Conservation (phyloP, 495 filamentous ascomycete genomes). For the Tuber melanosporum region DNA sequence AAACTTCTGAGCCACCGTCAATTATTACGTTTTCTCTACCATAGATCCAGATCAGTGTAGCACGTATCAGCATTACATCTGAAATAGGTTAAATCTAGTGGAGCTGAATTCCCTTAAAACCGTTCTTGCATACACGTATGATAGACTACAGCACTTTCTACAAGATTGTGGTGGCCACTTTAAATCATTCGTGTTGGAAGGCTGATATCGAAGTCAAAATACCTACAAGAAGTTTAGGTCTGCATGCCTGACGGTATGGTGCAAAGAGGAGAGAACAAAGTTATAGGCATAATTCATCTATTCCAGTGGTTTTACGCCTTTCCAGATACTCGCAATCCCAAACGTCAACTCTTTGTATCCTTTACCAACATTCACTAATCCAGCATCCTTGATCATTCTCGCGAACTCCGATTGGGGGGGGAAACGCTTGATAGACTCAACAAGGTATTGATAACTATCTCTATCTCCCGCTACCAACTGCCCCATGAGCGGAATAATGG, state of each 20-base stretch:
- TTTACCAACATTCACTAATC: slow-evolving; percentile 69
- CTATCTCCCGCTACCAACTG: slow-evolving; percentile 91
- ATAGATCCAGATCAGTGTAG: background rate
- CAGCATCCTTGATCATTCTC: slow-evolving; percentile 80
- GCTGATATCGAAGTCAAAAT: background rate
- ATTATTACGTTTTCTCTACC: background rate
- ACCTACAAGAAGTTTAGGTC: background rate
- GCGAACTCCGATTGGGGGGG: slow-evolving; percentile 76
- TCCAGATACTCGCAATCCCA: slow-evolving; percentile 92
- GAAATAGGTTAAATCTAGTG: background rate
- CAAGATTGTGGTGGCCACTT: background rate
- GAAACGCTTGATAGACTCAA: slow-evolving; percentile 94
- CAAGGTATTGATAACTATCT: slow-evolving; percentile 95
- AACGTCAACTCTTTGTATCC: slow-evolving; percentile 84
- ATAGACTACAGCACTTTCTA: background rate
- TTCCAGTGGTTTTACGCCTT: slow-evolving; percentile 68
- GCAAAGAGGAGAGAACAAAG: background rate
- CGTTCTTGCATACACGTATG: background rate
- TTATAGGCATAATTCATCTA: background rate
- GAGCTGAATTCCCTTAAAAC: background rate
- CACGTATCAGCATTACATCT: background rate
- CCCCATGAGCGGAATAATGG: slow-evolving; percentile 87
- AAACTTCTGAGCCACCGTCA: background rate
- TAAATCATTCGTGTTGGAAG: background rate
- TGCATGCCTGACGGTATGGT: background rate